phyloP scores from a whole-genome alignment of 164 flowering plant genomes.

The Chloranthus sessilifolius region DNA sequence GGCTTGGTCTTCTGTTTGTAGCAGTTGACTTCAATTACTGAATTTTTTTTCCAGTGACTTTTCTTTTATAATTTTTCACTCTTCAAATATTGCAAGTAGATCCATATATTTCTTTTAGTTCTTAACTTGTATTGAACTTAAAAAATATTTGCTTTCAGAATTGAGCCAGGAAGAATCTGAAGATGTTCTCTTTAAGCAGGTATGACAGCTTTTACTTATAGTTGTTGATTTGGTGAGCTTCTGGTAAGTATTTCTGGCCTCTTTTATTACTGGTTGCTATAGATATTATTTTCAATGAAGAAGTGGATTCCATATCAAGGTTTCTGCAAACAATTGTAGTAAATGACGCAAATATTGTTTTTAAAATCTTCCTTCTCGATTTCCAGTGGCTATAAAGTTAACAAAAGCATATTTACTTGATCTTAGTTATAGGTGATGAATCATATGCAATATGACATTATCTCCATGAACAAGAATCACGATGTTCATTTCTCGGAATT shows the following conservation, averaged over 20 bases:
- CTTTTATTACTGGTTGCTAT: neutral
- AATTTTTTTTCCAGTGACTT: neutral
- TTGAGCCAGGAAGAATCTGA: slow-evolving; percentile 73
- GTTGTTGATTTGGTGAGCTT: neutral
- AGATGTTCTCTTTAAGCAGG: slow-evolving; percentile 89
- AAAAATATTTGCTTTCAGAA: slow-evolving; percentile 37
- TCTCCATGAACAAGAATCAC: too few relatives aligned
- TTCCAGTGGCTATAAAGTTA: too few relatives aligned
- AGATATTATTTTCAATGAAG: too few relatives aligned
- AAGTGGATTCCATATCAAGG: neutral
- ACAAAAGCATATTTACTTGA: too few relatives aligned
- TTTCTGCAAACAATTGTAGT: too few relatives aligned
- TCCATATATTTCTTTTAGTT: too few relatives aligned
- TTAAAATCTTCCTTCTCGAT: too few relatives aligned
- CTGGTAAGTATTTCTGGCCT: neutral
- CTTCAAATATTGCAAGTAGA: too few relatives aligned
- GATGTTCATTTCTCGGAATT: too few relatives aligned
- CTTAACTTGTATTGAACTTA: slow-evolving; percentile 5
- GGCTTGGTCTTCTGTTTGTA: neutral
- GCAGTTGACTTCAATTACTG: neutral
- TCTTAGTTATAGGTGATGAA: too few relatives aligned
- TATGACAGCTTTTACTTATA: slow-evolving; percentile 16
- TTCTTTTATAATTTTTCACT: neutral
- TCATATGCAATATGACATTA: too few relatives aligned
- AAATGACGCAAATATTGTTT: too few relatives aligned